These are phyloP conservation scores for Epichloe amarillans DNA, from an alignment of 2,329 filamentous ascomycete genomes.

Conservation along the genomic window DNA sequence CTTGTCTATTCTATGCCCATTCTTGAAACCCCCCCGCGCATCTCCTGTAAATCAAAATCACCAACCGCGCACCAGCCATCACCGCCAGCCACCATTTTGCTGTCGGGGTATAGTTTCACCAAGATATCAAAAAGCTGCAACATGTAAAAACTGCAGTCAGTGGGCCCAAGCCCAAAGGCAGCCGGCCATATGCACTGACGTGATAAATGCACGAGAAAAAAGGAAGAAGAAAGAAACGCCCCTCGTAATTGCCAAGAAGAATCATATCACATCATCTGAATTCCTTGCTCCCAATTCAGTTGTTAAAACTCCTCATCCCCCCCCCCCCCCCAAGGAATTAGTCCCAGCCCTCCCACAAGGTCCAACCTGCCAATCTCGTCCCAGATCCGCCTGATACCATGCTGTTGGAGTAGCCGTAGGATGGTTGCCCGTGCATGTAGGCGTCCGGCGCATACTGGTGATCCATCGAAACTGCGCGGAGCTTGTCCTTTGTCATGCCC, in stretches of 20 bases:
- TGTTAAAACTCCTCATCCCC: too few relatives aligned
- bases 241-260: too few relatives aligned
- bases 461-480: constrained; percentile 1
- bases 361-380: constrained; percentile 21
- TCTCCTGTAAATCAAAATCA: too few relatives aligned
- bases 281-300: too few relatives aligned
- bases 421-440: constrained; percentile 11
- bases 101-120: not conserved
- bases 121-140: not conserved
- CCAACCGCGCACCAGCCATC: not conserved
- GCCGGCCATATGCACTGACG: not conserved
- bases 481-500: constrained; percentile 26
- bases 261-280: too few relatives aligned
- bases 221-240: not conserved
- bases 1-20: too few relatives aligned
- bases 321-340: constrained; percentile 7
- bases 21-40: too few relatives aligned
- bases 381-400: constrained; percentile 13
- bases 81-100: not conserved
- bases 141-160: not conserved
- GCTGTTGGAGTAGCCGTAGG: constrained; percentile 19
- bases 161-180: not conserved
- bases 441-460: constrained; percentile 2
- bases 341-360: constrained; percentile 28
- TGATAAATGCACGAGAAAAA: not conserved